phyloP scores from a whole-genome alignment of 2,329 filamentous ascomycete genomes.

The Xylaria sp. region DNA sequence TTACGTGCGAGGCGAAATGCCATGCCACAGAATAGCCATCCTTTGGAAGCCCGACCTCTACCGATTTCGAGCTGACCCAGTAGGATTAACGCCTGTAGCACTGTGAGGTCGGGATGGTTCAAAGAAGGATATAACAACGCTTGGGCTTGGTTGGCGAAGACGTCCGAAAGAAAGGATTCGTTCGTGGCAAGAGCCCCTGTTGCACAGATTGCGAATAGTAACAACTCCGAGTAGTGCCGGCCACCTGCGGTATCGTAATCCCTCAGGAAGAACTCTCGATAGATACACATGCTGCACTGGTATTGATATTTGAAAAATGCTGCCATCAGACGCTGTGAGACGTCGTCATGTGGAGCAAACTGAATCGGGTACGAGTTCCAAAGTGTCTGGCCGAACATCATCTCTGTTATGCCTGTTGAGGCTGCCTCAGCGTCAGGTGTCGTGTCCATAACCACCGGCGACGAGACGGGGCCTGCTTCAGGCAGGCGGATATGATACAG shows the following conservation, averaged over 20 bases:
- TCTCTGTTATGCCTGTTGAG: constrained; percentile 22
- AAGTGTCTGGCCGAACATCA: constrained; percentile 23
- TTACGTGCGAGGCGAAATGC: constrained; percentile 58
- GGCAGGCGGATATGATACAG: constrained; percentile 55
- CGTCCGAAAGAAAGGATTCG: constrained; percentile 53
- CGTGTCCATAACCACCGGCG: constrained; percentile 26
- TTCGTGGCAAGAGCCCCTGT: constrained; percentile 60
- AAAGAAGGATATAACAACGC: constrained; percentile 57
- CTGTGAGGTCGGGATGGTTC: constrained; percentile 59
- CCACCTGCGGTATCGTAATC: constrained; percentile 60
- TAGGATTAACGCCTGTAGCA: constrained; percentile 57
- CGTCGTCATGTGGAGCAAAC: constrained; percentile 57
- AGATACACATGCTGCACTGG: constrained; percentile 61
- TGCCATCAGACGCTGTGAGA: constrained; percentile 58
- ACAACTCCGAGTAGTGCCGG: constrained; percentile 60
- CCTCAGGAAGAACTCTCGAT: constrained; percentile 61
- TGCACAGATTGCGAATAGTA: constrained; percentile 61
- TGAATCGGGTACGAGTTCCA: constrained; percentile 43
- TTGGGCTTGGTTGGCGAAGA: constrained; percentile 58
- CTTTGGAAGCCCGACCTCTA: constrained; percentile 58
- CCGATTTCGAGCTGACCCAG: constrained; percentile 60
- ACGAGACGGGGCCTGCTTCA: constrained; percentile 34
- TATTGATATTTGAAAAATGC: constrained; percentile 61
- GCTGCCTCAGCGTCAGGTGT: constrained; percentile 25
- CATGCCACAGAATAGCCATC: constrained; percentile 64